phyloP scores from a whole-genome alignment of 2,329 filamentous ascomycete species.

The Aspergillus eucalypticola region DNA sequence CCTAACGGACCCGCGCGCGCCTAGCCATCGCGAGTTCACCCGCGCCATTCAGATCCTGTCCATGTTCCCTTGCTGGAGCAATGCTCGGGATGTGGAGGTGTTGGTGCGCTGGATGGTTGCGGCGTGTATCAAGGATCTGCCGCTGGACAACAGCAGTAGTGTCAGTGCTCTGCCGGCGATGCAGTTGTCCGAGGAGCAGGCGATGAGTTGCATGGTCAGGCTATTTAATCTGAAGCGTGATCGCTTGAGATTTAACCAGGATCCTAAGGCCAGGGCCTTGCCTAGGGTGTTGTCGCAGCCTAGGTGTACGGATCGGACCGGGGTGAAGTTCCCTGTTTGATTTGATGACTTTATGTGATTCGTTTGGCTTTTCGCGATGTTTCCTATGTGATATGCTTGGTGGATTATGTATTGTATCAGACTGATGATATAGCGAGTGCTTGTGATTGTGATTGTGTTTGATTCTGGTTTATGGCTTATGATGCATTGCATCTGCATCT shows the following conservation, averaged over 20 bases:
- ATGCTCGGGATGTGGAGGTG: constrained; percentile 21
- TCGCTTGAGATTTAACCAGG: constrained; percentile 21
- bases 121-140: constrained; percentile 12
- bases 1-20: constrained; percentile 16
- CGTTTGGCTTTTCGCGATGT: too few species aligned
- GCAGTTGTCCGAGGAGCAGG: constrained; percentile 20
- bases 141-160: constrained; percentile 13
- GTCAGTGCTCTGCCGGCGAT: constrained; percentile 5
- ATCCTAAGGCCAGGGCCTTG: constrained; percentile 20
- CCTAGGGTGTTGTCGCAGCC: constrained; percentile 23
- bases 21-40: constrained; percentile 22
- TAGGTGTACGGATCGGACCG: constrained; percentile 14
- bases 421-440: too few species aligned
- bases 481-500: too few species aligned
- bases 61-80: constrained; percentile 26
- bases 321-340: constrained; percentile 22
- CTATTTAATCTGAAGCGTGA: constrained; percentile 24
- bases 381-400: too few species aligned
- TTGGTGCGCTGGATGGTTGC: constrained; percentile 24
- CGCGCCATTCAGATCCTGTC: constrained; percentile 23
- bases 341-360: too few species aligned
- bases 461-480: too few species aligned
- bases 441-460: too few species aligned
- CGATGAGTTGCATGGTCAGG: constrained; percentile 22
- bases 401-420: too few species aligned